Percentiles rank a stretch among this genome's conserved stretches.
Evolutionary conservation across 129 eudicot species (phyloP).

Genomic region (Smallanthus sonchifolius): DNA sequence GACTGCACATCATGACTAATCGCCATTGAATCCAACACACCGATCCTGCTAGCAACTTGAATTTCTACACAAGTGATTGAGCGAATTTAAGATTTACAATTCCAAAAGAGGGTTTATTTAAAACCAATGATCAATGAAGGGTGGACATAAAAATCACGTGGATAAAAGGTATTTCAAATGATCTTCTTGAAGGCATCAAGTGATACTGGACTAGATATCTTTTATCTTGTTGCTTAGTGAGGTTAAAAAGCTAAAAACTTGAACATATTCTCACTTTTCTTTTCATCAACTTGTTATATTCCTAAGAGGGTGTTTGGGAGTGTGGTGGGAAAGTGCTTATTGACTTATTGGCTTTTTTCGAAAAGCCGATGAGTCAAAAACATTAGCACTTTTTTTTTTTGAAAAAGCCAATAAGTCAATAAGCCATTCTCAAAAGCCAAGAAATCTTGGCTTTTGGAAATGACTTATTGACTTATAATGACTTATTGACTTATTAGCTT

Average conservation of each 20-base stretch:
- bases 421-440: no score
- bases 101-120: not conserved
- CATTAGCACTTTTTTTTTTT: no score
- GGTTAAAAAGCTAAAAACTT: slow-evolving; percentile 24
- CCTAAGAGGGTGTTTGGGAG: no score
- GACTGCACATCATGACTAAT: slow-evolving; percentile 33
- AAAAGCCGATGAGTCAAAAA: no score
- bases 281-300: slow-evolving; percentile 37
- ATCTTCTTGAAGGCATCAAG: slow-evolving; percentile 21
- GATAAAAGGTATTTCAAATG: slow-evolving; percentile 7
- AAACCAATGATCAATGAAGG: slow-evolving; percentile 11
- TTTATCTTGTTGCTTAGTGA: slow-evolving; percentile 25
- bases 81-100: slow-evolving; percentile 12
- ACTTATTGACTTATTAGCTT: no score
- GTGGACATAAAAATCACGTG: slow-evolving; percentile 8
- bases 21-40: slow-evolving; percentile 40
- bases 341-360: no score
- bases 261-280: slow-evolving; percentile 43
- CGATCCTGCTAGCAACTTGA: slow-evolving; percentile 22
- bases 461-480: no score
- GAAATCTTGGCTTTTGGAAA: no score
- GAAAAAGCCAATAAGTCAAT: no score
- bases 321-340: no score
- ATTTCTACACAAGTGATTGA: slow-evolving; percentile 30
- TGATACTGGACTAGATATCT: slow-evolving; percentile 10